Conservation (phyloP, 176 grass and related monocot genomes). For the Rhynchospora tenuis region DNA sequence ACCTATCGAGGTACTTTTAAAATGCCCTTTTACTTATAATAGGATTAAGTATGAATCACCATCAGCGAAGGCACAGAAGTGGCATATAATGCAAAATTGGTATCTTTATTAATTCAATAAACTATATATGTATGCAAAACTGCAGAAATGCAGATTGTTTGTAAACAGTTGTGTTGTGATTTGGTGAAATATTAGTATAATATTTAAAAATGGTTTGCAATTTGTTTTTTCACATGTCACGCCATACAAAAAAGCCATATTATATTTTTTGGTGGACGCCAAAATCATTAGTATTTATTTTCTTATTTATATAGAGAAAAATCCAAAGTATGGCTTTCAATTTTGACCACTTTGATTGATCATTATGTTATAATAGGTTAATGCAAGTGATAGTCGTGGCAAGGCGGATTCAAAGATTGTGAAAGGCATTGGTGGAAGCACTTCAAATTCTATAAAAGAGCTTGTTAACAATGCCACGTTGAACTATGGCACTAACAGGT, state of each 20-base stretch:
- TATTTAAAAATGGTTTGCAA: too few species aligned
- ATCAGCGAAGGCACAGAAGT: not conserved
- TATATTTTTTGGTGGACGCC: too few species aligned
- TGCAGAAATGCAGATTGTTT: not conserved
- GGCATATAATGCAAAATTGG: not conserved
- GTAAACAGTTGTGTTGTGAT: not conserved
- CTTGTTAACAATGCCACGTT: constrained; percentile 80
- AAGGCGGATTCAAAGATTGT: constrained; percentile 95
- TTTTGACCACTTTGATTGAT: not conserved
- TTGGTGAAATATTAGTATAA: not conserved
- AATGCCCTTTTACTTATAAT: not conserved
- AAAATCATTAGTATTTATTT: too few species aligned
- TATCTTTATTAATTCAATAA: not conserved
- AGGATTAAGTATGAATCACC: not conserved
- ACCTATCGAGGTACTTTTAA: constrained; percentile 67
- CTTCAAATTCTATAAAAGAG: constrained; percentile 97
- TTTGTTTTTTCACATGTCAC: too few species aligned
- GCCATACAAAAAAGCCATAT: too few species aligned
- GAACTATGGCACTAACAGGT: constrained; percentile 62
- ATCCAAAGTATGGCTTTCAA: not conserved
- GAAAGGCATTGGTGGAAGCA: constrained; percentile 88
- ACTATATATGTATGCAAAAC: not conserved
- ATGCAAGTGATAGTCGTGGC: constrained; percentile 97
- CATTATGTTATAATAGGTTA: constrained; percentile 55
- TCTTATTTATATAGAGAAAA: not conserved